phyloP scores from a whole-genome alignment of 441 rosid genomes.

The Populus trichocarpa region DNA sequence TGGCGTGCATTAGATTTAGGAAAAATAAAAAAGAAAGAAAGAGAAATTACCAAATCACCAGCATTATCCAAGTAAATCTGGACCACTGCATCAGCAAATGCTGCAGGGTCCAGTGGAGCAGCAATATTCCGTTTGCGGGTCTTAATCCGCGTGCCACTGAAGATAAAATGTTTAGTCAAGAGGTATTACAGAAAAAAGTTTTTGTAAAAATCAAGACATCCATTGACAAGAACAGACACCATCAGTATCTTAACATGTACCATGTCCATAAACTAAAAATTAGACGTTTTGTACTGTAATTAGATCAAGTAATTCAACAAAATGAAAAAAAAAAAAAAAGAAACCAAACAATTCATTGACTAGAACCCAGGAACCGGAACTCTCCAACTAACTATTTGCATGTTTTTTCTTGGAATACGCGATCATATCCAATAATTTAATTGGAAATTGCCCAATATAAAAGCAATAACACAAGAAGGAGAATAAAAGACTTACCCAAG shows the following conservation, averaged over 20 bases:
- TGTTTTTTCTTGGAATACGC: too few species aligned
- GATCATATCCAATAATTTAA: too few species aligned
- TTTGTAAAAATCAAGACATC: too few species aligned
- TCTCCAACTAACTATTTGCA: too few species aligned
- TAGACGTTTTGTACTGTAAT: not conserved
- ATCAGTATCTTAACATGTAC: not conserved
- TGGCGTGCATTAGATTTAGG: not conserved
- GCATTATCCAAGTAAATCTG: conserved; percentile 97
- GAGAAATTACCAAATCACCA: conserved; percentile 86
- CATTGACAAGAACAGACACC: not conserved
- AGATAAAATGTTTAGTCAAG: not conserved
- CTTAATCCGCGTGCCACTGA: conserved; percentile 99
- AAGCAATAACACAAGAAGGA: not conserved
- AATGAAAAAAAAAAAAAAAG: not conserved
- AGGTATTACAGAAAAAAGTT: not conserved
- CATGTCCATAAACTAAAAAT: not conserved
- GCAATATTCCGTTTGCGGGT: conserved; percentile 99
- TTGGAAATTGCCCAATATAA: not conserved
- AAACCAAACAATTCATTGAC: not conserved
- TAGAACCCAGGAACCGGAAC: not conserved
- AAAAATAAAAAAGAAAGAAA: not conserved
- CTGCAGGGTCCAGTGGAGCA: conserved; percentile 99
- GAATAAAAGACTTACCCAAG: conserved; percentile 64
- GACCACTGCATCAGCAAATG: conserved; percentile 99
- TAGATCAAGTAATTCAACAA: not conserved